Conservation (phyloP, 805 yeast genomes). For the Blastobotrys mokoenaii region DNA sequence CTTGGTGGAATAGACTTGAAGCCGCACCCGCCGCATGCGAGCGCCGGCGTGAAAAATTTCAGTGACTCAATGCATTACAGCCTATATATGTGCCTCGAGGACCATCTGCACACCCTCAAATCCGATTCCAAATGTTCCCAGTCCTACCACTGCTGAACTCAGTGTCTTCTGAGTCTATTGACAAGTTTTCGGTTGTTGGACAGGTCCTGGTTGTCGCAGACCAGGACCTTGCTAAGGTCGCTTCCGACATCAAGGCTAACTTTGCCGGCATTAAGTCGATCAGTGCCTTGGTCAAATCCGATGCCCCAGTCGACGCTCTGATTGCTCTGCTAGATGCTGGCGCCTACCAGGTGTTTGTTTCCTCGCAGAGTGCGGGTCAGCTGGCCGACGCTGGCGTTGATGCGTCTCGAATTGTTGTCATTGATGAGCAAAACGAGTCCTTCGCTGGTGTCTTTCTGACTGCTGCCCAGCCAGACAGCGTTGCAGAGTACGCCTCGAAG, state of each 20-base stretch:
- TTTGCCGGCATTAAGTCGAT: constrained; percentile 8
- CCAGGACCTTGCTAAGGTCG: not conserved
- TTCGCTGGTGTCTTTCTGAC: constrained; percentile 15
- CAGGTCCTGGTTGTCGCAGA: constrained; percentile 4
- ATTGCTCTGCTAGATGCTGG: constrained; percentile 56
- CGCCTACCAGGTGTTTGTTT: constrained; percentile 39
- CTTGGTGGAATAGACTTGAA: too few species aligned
- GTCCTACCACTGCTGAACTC: constrained; percentile 3
- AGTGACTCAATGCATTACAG: too few species aligned
- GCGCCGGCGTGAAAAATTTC: too few species aligned
- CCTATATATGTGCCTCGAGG: too few species aligned
- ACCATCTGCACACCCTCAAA: too few species aligned
- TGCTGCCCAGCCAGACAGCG: constrained; percentile 3
- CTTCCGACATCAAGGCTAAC: constrained; percentile 1
- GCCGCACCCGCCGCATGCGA: too few species aligned
- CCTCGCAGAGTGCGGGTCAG: constrained; percentile 24
- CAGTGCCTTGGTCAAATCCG: constrained; percentile 5
- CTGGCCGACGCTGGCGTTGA: constrained; percentile 46
- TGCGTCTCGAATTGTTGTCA: constrained; percentile 35
- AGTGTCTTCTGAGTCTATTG: not conserved
- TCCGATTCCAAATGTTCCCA: constrained; percentile 6
- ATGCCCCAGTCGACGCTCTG: constrained; percentile 32
- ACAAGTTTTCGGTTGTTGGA: constrained; percentile 4
- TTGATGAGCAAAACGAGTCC: constrained; percentile 5
- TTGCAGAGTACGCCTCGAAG: constrained; percentile 8